Conservation (phyloP, 1,139 yeast genomes). For the Diutina ranongensis region DNA sequence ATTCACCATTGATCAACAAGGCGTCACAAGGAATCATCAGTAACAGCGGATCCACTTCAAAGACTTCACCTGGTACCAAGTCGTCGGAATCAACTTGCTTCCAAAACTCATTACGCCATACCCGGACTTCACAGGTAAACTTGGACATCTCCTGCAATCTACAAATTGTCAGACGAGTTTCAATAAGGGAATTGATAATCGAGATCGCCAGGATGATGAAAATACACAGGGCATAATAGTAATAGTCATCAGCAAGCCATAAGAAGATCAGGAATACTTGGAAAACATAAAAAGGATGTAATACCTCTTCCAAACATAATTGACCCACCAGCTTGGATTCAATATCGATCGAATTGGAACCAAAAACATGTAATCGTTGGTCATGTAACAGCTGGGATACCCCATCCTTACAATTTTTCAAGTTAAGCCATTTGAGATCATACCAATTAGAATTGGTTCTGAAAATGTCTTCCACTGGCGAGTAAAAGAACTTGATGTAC, state of each 20-base stretch:
- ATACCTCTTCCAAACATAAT: constrained; percentile 71
- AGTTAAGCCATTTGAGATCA: constrained; percentile 61
- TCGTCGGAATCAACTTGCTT: constrained; percentile 69
- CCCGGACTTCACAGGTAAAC: constrained; percentile 73
- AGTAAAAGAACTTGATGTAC: constrained; percentile 70
- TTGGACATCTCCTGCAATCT: constrained; percentile 66
- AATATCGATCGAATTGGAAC: constrained; percentile 62
- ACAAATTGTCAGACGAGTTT: constrained; percentile 65
- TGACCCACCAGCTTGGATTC: constrained; percentile 57
- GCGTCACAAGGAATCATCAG: constrained; percentile 79
- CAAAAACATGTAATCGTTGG: constrained; percentile 66
- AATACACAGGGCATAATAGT: constrained; percentile 88
- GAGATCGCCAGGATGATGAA: constrained; percentile 76
- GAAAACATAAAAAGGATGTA: constrained; percentile 91
- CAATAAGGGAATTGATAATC: constrained; percentile 67
- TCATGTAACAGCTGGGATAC: constrained; percentile 57
- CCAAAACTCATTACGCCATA: constrained; percentile 92
- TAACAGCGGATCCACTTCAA: constrained; percentile 82
- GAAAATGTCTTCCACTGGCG: constrained; percentile 79
- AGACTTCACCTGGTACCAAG: constrained; percentile 90
- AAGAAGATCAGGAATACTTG: constrained; percentile 84
- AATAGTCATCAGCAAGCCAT: constrained; percentile 89
- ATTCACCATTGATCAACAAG: constrained; percentile 76
- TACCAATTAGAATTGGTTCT: constrained; percentile 81
- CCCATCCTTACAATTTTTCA: constrained; percentile 36